phyloP scores from a whole-genome alignment of 345 rosid genomes.

The Excoecaria cochinchinensis region DNA sequence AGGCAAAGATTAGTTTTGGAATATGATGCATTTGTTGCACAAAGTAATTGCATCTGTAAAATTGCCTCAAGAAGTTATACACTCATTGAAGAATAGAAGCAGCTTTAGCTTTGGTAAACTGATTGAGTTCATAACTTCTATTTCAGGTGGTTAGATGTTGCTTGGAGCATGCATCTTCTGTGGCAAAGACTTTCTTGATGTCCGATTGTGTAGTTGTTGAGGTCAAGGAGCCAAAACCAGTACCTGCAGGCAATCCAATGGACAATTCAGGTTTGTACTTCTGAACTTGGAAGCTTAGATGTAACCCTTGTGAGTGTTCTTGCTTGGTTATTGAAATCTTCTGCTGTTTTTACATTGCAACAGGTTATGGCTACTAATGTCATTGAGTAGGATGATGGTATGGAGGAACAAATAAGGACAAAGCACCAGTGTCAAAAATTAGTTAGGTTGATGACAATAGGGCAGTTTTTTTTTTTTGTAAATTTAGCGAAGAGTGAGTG shows the following conservation, averaged over 20 bases:
- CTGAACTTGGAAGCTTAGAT: neutral
- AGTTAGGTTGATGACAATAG: no score
- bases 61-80: no score
- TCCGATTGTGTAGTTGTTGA: conserved; percentile 97
- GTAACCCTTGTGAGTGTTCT: no score
- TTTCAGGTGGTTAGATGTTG: conserved; percentile 96
- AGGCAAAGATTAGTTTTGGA: no score
- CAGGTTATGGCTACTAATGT: conserved; percentile 51
- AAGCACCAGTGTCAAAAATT: no score
- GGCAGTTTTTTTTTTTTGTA: no score
- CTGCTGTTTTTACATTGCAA: neutral
- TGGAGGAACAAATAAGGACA: neutral
- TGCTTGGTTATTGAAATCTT: neutral
- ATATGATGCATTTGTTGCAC: no score
- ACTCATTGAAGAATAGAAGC: no score
- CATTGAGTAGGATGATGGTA: neutral
- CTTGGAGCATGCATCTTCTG: conserved; percentile 95
- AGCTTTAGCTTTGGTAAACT: no score
- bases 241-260: conserved; percentile 80
- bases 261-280: conserved; percentile 75
- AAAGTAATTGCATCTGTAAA: no score
- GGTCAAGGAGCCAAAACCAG: conserved; percentile 88
- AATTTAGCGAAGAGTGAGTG: no score
- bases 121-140: neutral
- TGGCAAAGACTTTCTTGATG: conserved; percentile 97